Evolutionary conservation across 352 stramenopile genomes (phyloP).

Genomic region (Globisporangium okanoganense): DNA sequence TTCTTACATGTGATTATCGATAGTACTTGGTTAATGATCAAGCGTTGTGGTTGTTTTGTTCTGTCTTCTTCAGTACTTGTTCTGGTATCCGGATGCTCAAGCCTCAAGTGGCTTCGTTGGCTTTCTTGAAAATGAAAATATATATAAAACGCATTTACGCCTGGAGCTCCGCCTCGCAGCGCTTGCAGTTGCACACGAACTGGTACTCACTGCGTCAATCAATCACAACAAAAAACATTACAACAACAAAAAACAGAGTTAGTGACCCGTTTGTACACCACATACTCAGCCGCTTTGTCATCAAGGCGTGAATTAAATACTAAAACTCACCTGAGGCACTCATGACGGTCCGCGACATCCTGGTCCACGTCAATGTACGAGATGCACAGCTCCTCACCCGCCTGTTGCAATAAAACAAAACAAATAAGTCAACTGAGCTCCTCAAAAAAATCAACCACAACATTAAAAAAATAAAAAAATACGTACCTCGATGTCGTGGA

Average conservation of each 20-base stretch:
- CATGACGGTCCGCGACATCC: conserved; percentile 69
- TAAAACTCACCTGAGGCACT: conserved; percentile 56
- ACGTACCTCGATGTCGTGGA: conserved; percentile 47
- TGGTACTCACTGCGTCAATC: conserved; percentile 63
- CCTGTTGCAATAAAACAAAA: conserved; percentile 21
- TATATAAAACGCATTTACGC: conserved; percentile 23
- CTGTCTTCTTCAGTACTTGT: too few relatives aligned
- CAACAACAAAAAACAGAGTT: neutral
- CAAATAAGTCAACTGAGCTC: neutral
- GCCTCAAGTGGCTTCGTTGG: too few relatives aligned
- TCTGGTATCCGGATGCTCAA: too few relatives aligned
- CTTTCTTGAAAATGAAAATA: too few relatives aligned
- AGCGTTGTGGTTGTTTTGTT: neutral
- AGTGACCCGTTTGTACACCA: too few relatives aligned
- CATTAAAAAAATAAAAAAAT: neutral
- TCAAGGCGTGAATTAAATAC: too few relatives aligned
- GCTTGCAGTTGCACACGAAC: conserved; percentile 66
- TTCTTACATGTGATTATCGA: neutral
- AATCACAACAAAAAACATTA: neutral
- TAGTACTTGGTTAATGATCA: neutral
- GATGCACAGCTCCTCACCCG: conserved; percentile 93
- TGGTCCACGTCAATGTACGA: conserved; percentile 93
- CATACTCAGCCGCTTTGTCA: too few relatives aligned
- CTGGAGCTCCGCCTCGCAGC: conserved; percentile 60
- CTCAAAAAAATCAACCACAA: neutral